Evolutionary conservation across 2,329 filamentous ascomycete species (phyloP).

Genomic region (Fusarium gaditjirri): DNA sequence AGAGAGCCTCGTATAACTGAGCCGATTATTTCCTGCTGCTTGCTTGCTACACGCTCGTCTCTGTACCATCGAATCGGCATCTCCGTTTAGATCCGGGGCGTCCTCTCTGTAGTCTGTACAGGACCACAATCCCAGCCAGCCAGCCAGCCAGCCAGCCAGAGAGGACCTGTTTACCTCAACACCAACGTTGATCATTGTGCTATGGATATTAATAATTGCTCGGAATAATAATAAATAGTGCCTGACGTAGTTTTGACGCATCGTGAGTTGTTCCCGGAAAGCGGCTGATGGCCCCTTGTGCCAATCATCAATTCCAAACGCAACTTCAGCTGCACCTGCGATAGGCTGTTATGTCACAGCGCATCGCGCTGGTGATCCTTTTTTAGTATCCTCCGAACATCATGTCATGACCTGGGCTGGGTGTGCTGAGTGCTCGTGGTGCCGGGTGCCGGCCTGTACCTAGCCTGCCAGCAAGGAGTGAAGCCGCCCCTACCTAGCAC

Average conservation of each 20-base stretch:
- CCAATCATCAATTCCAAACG: slow-evolving; percentile 21
- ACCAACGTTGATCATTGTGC: not conserved
- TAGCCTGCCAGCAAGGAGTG: not conserved
- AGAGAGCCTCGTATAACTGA: slow-evolving; percentile 29
- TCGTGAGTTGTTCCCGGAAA: slow-evolving; percentile 32
- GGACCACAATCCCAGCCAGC: not conserved
- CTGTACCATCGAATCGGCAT: slow-evolving; percentile 24
- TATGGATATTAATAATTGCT: not conserved
- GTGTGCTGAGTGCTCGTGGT: not conserved
- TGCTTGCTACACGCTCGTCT: not conserved
- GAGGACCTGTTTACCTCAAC: not conserved
- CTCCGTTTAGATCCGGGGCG: slow-evolving; percentile 19
- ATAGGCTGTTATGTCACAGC: slow-evolving; percentile 1
- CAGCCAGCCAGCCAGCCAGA: not conserved
- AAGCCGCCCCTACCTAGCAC: too few species aligned
- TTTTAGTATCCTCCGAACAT: slow-evolving; percentile 25
- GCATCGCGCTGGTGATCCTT: slow-evolving; percentile 31
- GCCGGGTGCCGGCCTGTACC: slow-evolving; percentile 7
- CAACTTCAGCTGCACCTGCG: slow-evolving; percentile 3
- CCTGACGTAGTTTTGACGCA: slow-evolving; percentile 37
- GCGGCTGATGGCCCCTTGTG: slow-evolving; percentile 18
- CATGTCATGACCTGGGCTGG: not conserved
- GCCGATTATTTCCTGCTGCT: slow-evolving; percentile 6
- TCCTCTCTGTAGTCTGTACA: not conserved
- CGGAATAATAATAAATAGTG: not conserved